Percentiles rank a stretch among this genome's conserved stretches.
phyloP scores from a whole-genome alignment of 768 basidiomycete genomes.

The Cystoderma amianthinum region DNA sequence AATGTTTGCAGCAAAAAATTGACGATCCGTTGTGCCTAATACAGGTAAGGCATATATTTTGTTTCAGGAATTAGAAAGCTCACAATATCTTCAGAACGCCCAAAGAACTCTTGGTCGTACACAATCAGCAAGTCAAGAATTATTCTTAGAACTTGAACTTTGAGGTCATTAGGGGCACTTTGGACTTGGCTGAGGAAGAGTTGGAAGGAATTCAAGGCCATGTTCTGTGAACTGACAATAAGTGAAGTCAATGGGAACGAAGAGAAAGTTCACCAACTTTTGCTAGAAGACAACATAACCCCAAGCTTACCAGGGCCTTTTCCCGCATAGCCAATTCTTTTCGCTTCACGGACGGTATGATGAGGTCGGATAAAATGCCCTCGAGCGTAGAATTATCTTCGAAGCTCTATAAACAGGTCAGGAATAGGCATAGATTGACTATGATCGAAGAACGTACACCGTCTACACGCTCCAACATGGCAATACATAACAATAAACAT shows the following conservation, averaged over 20 bases:
- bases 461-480: constrained; percentile 86
- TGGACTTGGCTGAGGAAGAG: constrained; percentile 82
- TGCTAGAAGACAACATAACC: constrained; percentile 82
- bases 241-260: not conserved
- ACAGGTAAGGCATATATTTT: not conserved
- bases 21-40: constrained; percentile 32
- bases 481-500: constrained; percentile 77
- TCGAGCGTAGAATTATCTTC: constrained; percentile 77
- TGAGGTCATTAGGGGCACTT: constrained; percentile 67
- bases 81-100: constrained; percentile 37
- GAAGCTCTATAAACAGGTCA: constrained; percentile 50
- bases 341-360: constrained; percentile 84
- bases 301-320: constrained; percentile 73
- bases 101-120: constrained; percentile 76
- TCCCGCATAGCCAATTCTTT: constrained; percentile 81
- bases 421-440: constrained; percentile 5
- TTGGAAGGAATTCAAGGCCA: constrained; percentile 66
- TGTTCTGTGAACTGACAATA: constrained; percentile 31
- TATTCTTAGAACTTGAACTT: constrained; percentile 74
- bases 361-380: constrained; percentile 77
- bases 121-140: constrained; percentile 89
- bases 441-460: constrained; percentile 49
- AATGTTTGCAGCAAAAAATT: constrained; percentile 41
- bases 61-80: constrained; percentile 9
- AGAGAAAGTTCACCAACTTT: constrained; percentile 30